phyloP scores from a whole-genome alignment of 768 basidiomycete species.

The Lactifluus volemus region DNA sequence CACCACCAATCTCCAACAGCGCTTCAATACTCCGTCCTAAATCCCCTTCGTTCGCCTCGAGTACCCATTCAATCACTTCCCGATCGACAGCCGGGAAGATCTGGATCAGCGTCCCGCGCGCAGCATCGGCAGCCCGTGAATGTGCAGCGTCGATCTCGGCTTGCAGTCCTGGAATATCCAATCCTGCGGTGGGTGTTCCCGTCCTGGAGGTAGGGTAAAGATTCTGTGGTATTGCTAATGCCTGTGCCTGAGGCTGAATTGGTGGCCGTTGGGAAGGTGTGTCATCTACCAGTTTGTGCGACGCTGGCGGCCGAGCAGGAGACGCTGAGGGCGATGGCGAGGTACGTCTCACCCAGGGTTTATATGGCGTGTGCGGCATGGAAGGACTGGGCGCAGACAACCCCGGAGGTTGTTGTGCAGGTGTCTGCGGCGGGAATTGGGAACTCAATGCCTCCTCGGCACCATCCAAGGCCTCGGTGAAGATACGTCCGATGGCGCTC shows the following conservation, averaged over 20 bases:
- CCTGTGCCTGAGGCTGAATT: not conserved
- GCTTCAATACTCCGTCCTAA: constrained; percentile 85
- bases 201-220: constrained; percentile 8
- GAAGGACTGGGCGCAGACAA: not conserved
- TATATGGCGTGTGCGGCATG: constrained; percentile 58
- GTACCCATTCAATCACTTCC: constrained; percentile 81
- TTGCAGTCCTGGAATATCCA: constrained; percentile 59
- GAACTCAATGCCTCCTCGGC: constrained; percentile 37
- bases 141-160: constrained; percentile 73
- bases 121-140: constrained; percentile 60
- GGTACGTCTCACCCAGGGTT: constrained; percentile 53
- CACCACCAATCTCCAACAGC: constrained; percentile 59
- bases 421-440: constrained; percentile 25
- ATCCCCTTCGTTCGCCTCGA: constrained; percentile 86
- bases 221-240: not conserved
- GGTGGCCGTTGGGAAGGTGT: constrained; percentile 38
- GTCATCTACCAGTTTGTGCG: constrained; percentile 35
- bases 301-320: constrained; percentile 17
- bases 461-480: constrained; percentile 73
- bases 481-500: constrained; percentile 81
- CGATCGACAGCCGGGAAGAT: constrained; percentile 81
- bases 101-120: constrained; percentile 69
- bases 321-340: constrained; percentile 32
- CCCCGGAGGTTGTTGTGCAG: not conserved
- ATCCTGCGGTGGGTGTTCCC: constrained; percentile 20